Evolutionary conservation across 2,329 filamentous ascomycete genomes (phyloP), one percentile per base, ranked within the genome.

Genomic region (Aspergillus ruber): DNA sequence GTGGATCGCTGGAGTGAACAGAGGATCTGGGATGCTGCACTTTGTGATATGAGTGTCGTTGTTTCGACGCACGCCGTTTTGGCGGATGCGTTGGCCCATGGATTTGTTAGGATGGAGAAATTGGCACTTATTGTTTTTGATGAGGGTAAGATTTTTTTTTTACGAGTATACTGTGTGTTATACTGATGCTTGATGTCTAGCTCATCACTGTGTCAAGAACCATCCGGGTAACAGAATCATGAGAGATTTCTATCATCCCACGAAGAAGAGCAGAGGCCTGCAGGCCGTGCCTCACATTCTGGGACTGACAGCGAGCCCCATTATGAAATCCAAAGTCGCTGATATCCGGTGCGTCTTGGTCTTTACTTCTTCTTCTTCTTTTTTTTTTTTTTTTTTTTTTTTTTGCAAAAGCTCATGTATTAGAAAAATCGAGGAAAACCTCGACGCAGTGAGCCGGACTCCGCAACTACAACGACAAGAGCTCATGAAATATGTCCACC

Each of bases 221-320:
- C 77, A 84, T 54, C 74, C 86, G 0, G 82, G 83, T 9, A 83
- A 83, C 48, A 78, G 73, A 35, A 85, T 95, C 29, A 91, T 95
- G 86, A 71, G 68, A 23, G 71, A 82, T 25, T 84, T 86, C 55
- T 95, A 94, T 58, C 79, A 82, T 51, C 23, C 65, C 62, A 15
- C 74, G 44, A 53, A 46, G 0, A 52, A 47, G 54, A 50, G 10
- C 49, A 50, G 2, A 74, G 72, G 0, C 50, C 63, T 0, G 35
- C 4, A 51, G 10, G 50, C 56, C n/a, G 60, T 72, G 7, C 90
- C 90, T 0, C 73, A 75, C 17, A 84, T 95, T 23, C 72, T 95
- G 4, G 90, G 89, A 0, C 73, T 95, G 20, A 90, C 85, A 6
- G 90, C 90, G 1, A 94, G 86, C 51, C 89, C 89, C 0, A 78